These are phyloP conservation scores for Thalassia testudinum DNA, from an alignment of 116 monocot species.

Conservation along the genomic window DNA sequence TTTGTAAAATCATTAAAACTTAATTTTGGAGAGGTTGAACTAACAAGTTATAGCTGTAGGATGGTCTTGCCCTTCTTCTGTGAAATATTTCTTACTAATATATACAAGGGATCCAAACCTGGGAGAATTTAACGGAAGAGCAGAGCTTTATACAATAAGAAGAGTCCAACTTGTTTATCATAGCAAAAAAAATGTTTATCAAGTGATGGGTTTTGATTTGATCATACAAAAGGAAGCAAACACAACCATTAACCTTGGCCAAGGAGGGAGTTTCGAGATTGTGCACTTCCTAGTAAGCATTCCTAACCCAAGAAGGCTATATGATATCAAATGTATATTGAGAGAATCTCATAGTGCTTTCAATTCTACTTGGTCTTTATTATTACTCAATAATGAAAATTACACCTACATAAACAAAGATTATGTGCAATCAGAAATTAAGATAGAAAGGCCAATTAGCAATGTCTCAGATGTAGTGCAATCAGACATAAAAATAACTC, in stretches of 20 bases:
- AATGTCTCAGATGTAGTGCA: background rate
- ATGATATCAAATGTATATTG: constrained; percentile 76
- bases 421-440: background rate
- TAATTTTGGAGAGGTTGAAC: too few relatives aligned
- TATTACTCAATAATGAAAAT: constrained; percentile 87
- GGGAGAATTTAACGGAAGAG: constrained; percentile 88
- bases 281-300: constrained; percentile 92
- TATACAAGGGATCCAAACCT: constrained; percentile 55
- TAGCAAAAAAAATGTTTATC: too few relatives aligned
- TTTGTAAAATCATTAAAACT: too few relatives aligned
- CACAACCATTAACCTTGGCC: constrained; percentile 49
- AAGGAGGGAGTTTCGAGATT: constrained; percentile 51
- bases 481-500: too few relatives aligned
- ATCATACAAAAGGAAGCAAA: background rate
- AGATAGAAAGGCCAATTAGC: too few relatives aligned
- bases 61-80: constrained; percentile 52
- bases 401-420: constrained; percentile 45
- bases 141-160: constrained; percentile 27
- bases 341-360: constrained; percentile 77
- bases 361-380: constrained; percentile 67
- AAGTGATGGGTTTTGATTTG: too few relatives aligned
- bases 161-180: background rate
- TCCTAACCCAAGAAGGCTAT: constrained; percentile 94
- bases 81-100: constrained; percentile 39
- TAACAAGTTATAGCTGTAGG: constrained; percentile 39